A percentile compares a stretch with the other conserved stretches of the same genome.
phyloP scores from a whole-genome alignment of 1,284 basidiomycete species.

The Violaceomyces palustris region DNA sequence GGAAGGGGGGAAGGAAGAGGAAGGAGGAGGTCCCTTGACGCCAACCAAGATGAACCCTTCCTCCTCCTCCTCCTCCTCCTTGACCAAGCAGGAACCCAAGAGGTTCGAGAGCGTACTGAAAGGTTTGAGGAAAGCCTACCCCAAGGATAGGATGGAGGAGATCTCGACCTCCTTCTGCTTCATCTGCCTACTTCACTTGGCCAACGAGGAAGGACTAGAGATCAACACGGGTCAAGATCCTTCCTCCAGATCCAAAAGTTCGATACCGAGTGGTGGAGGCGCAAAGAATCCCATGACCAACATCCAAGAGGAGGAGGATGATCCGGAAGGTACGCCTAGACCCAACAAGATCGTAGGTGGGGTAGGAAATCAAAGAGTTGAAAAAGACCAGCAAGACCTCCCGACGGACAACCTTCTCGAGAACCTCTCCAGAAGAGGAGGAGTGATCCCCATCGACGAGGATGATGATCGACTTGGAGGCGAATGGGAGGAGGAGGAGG shows the following conservation, averaged over 20 bases:
- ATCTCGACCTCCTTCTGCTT: slow-evolving; percentile 99
- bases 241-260: too few species aligned
- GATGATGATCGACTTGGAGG: slow-evolving; percentile 54
- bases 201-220: slow-evolving; percentile 82
- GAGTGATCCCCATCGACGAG: slow-evolving; percentile 45
- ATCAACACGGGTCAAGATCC: slow-evolving; percentile 56
- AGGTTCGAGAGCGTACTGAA: slow-evolving; percentile 76
- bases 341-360: too few species aligned
- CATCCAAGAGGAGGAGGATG: too few species aligned
- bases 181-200: slow-evolving; percentile 90
- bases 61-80: too few species aligned
- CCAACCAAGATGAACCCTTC: too few species aligned
- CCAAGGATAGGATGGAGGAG: slow-evolving; percentile 88
- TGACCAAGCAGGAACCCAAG: slow-evolving; percentile 8
- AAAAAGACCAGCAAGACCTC: too few species aligned
- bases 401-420: too few species aligned
- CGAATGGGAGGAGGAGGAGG: slow-evolving; percentile 18
- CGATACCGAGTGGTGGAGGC: too few species aligned
- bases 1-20: not conserved
- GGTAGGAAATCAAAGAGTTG: too few species aligned
- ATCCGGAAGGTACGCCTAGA: too few species aligned
- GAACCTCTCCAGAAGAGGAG: slow-evolving; percentile 55
- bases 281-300: too few species aligned
- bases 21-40: too few species aligned
- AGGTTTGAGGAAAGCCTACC: slow-evolving; percentile 74